phyloP scores from a whole-genome alignment of 1,139 yeast species.

The Lodderomyces beijingensis region DNA sequence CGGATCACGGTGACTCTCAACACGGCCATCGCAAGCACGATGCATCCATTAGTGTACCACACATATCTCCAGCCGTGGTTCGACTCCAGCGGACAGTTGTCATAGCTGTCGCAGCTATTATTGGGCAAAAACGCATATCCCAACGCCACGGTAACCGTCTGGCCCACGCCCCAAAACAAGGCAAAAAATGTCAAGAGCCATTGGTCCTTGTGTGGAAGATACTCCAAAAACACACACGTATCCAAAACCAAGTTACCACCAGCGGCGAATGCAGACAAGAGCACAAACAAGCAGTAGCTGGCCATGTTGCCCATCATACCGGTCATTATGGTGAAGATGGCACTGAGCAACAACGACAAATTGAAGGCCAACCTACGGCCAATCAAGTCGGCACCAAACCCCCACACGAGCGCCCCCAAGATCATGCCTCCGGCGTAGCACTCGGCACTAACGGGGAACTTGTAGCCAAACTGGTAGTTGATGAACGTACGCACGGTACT shows the following conservation, averaged over 20 bases:
- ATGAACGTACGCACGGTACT: slow-evolving; percentile 33
- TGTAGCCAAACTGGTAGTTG: slow-evolving; percentile 39
- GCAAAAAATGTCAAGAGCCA: slow-evolving; percentile 56
- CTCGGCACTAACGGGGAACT: slow-evolving; percentile 28
- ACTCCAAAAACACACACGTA: slow-evolving; percentile 57
- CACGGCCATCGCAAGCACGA: slow-evolving; percentile 47
- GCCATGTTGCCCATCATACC: slow-evolving; percentile 49
- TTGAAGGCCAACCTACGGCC: slow-evolving; percentile 59
- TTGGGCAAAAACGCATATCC: slow-evolving; percentile 56
- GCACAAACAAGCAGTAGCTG: slow-evolving; percentile 47
- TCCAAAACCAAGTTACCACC: slow-evolving; percentile 64
- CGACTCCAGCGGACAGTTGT: slow-evolving; percentile 37
- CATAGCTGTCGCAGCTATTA: slow-evolving; percentile 35
- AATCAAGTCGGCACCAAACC: slow-evolving; percentile 55
- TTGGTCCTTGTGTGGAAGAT: slow-evolving; percentile 49
- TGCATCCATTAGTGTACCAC: slow-evolving; percentile 50
- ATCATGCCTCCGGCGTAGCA: slow-evolving; percentile 44
- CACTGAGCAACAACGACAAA: slow-evolving; percentile 45
- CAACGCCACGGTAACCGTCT: slow-evolving; percentile 48
- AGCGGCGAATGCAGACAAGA: slow-evolving; percentile 43
- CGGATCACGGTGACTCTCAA: slow-evolving; percentile 43
- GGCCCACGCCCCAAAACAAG: slow-evolving; percentile 62
- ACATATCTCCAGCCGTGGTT: slow-evolving; percentile 63
- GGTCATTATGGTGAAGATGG: slow-evolving; percentile 48
- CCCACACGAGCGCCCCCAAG: slow-evolving; percentile 54